Base-by-base conservation (phyloP, 1,284 basidiomycete genomes). In the Singerocomus inundabilis region DNA sequence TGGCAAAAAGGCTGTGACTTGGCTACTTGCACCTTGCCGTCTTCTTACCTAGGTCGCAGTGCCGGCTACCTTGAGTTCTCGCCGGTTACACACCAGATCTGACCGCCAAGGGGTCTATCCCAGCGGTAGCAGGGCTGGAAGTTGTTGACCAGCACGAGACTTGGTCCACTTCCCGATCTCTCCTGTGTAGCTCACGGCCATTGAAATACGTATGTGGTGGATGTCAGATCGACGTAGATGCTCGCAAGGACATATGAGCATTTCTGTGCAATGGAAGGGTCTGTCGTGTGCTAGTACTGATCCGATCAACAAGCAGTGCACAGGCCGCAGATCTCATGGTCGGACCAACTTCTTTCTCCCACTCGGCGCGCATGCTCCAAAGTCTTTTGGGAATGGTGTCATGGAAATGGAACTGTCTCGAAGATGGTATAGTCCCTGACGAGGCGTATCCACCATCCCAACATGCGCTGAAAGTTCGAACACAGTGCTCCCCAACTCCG, bases 211-310 rank as follows among this genome's bases (percentile, higher is more conserved):
- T 46, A 24, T 31, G 32, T 35, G 35, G 40, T 30, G 29, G 21
- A 21, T 25, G 18, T 6, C 12, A 48, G 56, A 65, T 63, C 53
- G 45, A 57, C 42, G 29, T 25, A 4, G 31, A 41, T 33, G 29
- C 35, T 41, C 35, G 37, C 48, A 49, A 36, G 47, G 31, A 34
- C 36, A 55, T 55, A 52, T 46, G 36, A 48, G 32, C 11, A 5
- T 48, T 59, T 46, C 51, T 36, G 39, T 55, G 15, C 38, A 57
- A 63, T 59, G 63, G 48, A 59, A 55, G 46, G 39, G 37, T 26
- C 25, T 34, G 35, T 32, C 13, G n/a, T 47, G 25, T 10, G 31
- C 13, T 46, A 15, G 18, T 37, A 15, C 6, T 15, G 43, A 21
- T 21, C 31, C 38, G 52, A 47, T 40, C 56, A 48, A 38, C 36